A percentile compares a stretch with the other conserved stretches of the same genome.
Conservation (phyloP, 2,329 filamentous ascomycete genomes). For the Purpureocillium lavendulum region DNA sequence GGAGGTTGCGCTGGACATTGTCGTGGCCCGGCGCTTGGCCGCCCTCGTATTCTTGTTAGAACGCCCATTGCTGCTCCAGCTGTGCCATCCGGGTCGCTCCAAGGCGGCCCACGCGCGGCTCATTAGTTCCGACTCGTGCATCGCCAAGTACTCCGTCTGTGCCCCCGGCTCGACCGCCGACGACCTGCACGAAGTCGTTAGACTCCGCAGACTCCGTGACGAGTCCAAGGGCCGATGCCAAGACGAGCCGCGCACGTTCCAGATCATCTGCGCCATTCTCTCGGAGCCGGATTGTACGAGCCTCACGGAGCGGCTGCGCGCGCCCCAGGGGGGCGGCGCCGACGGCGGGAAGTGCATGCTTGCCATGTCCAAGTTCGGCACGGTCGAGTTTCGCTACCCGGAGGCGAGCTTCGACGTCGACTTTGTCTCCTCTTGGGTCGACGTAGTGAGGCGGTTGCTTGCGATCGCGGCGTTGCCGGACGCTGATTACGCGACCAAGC, state of each 20-base stretch:
- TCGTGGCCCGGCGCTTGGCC: conserved; percentile 10
- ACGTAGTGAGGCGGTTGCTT: conserved; percentile 14
- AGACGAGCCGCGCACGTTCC: not conserved
- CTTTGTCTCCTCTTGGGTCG: conserved; percentile 15
- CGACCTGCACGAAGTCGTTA: not conserved
- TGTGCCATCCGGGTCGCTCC: conserved; percentile 14
- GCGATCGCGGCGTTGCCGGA: conserved; percentile 10
- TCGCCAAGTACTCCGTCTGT: not conserved
- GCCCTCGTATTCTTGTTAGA: conserved; percentile 15
- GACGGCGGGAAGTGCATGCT: conserved; percentile 11
- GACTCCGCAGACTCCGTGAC: not conserved
- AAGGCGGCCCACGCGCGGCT: conserved; percentile 10
- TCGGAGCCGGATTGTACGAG: not conserved
- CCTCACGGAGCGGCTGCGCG: not conserved
- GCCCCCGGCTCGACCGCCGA: not conserved
- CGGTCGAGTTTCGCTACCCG: conserved; percentile 19
- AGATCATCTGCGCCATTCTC: conserved; percentile 1
- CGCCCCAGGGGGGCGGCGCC: conserved; percentile 1
- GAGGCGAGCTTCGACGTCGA: conserved; percentile 16
- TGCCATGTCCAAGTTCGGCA: conserved; percentile 14
- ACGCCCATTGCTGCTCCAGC: conserved; percentile 10
- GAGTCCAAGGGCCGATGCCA: not conserved
- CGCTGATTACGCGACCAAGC: conserved; percentile 8
- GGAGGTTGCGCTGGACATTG: conserved; percentile 7
- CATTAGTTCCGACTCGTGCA: conserved; percentile 11